phyloP scores from a whole-genome alignment of 176 grass and related monocot genomes.

The Rhynchospora pubera region DNA sequence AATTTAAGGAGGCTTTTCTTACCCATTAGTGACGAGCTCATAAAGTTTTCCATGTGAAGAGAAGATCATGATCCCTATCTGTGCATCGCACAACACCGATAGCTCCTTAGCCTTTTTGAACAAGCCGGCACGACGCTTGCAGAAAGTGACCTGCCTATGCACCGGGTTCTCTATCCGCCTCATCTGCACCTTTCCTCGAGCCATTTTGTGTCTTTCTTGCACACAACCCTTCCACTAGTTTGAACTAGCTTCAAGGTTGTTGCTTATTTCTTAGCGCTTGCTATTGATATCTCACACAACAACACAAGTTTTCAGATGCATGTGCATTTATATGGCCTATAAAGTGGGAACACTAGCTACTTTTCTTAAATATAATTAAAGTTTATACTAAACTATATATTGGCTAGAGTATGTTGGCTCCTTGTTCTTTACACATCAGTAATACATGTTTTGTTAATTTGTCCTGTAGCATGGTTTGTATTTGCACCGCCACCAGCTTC shows the following conservation, averaged over 20 bases:
- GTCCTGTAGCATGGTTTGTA: background rate
- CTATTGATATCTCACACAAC: constrained; percentile 16
- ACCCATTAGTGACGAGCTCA: constrained; percentile 87
- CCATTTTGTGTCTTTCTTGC: constrained; percentile 28
- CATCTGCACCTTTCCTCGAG: constrained; percentile 22
- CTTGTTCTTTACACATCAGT: constrained; percentile 15
- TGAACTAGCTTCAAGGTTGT: constrained; percentile 99
- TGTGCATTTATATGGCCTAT: constrained; percentile 42
- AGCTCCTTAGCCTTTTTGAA: constrained; percentile 95
- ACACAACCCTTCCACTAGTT: constrained; percentile 92
- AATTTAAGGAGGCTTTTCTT: background rate
- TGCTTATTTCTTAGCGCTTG: constrained; percentile 20
- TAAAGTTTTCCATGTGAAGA: constrained; percentile 93
- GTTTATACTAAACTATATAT: constrained; percentile 19
- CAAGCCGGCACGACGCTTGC: constrained; percentile 82
- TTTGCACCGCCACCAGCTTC: background rate
- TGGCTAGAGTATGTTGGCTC: background rate
- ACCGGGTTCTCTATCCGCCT: constrained; percentile 25
- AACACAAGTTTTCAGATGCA: constrained; percentile 18
- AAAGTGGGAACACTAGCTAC: constrained; percentile 5
- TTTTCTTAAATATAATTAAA: constrained; percentile 20
- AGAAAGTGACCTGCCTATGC: constrained; percentile 69
- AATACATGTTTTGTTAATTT: background rate
- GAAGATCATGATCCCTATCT: constrained; percentile 95
- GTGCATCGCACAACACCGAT: constrained; percentile 81